Evolutionary conservation across 441 rosid species (phyloP), one percentile per base, ranked within the genome.

Genomic region (Pelargonium cotyledonis): DNA sequence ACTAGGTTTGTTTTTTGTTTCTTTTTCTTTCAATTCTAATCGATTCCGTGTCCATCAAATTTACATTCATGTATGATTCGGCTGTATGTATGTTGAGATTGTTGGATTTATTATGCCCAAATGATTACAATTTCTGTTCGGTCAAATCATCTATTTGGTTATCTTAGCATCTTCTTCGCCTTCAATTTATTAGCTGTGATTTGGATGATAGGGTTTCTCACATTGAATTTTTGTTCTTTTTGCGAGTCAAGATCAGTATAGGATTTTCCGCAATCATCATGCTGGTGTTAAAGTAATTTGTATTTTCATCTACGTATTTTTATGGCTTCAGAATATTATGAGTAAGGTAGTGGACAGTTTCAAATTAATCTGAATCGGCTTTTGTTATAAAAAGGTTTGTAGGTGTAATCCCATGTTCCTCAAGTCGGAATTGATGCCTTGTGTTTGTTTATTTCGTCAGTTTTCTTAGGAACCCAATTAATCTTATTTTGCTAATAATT

Each of bases 1-100:
- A 69, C 73, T 77, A 80, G 85, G 89, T 81, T 70, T 66, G 44
- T 38, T 21, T 57, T 68, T 71, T 38, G 26, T 31, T 68, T 73
- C 46, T 14, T 41, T 26, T 71, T 44, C 8, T 64, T 70, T 64
- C 53, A 23, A 19, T 26, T 19, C 38, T 19, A 31, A 23, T 8
- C 19, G 14, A 0, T 43, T n/a, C 44, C 16, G 35, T 38, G 61
- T 58, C 23, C 38, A 44, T 55, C 38, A 31, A 31, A 31, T 31
- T 31, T 31, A 31, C 38, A 4, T 31, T 31, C 38, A 31, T 31
- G 5, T 31, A 31, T 31, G 38, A 31, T 31, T 31, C 0, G 3
- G 38, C 38, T 31, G 38, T 8, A 6, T 51, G 58, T 51, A 16
- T 51, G 16, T 31, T 31, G 61, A 55, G 61, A 8, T 5, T 16